Percentiles rank a stretch among this genome's conserved stretches.
Conservation (phyloP, 108 stramenopile genomes). For the Fragilariopsis cylindrus region DNA sequence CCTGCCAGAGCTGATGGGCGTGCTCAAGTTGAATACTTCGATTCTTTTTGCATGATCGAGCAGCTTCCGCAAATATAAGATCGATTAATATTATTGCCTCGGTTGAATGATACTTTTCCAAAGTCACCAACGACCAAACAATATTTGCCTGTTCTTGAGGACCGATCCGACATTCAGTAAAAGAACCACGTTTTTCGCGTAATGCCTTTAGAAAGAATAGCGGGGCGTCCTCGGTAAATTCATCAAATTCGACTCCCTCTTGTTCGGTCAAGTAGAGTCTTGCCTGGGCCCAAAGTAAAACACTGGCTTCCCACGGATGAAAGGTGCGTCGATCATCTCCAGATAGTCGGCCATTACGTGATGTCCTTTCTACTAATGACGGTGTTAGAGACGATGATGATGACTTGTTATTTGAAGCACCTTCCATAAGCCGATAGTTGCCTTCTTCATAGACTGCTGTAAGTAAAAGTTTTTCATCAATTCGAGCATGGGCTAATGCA, state of each 20-base stretch:
- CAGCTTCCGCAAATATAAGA: constrained; percentile 55
- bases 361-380: constrained; percentile 4
- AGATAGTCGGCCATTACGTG: neutral
- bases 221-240: constrained; percentile 54
- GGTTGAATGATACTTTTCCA: constrained; percentile 56
- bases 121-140: constrained; percentile 77
- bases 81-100: constrained; percentile 49
- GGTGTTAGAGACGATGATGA: neutral
- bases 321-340: constrained; percentile 37
- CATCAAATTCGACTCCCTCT: constrained; percentile 48
- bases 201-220: constrained; percentile 32
- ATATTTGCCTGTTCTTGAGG: constrained; percentile 85
- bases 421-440: constrained; percentile 37
- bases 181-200: constrained; percentile 4
- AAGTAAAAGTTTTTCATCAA: constrained; percentile 62
- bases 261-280: constrained; percentile 59
- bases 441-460: constrained; percentile 64
- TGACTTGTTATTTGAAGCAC: neutral
- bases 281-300: constrained; percentile 81
- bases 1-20: constrained; percentile 89
- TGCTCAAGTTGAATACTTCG: constrained; percentile 75
- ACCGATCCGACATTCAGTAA: constrained; percentile 46
- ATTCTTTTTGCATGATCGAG: constrained; percentile 43
- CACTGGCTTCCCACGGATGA: constrained; percentile 64
- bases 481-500: constrained; percentile 71